Base-by-base conservation (phyloP, 768 basidiomycete genomes). In the Podaxis sp. region DNA sequence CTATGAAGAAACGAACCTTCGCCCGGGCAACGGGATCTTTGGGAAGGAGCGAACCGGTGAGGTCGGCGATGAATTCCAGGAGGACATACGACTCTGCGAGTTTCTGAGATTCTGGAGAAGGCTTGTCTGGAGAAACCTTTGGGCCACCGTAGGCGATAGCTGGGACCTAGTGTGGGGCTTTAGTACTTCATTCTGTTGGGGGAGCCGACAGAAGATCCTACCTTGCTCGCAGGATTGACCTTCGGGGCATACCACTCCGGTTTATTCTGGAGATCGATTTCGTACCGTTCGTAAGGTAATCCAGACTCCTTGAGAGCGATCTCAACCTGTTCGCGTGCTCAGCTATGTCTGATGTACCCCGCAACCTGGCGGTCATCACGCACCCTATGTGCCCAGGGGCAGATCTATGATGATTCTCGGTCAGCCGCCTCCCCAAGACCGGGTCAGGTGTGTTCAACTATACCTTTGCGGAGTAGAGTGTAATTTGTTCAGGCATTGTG, bases 151-250 rank as follows among this genome's bases (percentile, higher is more conserved):
- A 88, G 0, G 84, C 74, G 40, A 89, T 74, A 0, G 86, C 84
- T 22, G 87, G 84, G 15, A 87, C 81, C 85, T 84, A 53, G 13
- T 36, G 5, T 55, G 62, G 15, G 33, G 0, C 38, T 13, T n/a
- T 49, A 30, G 36, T 10, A 12, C 10, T 11, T 26, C 50, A 11
- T 33, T 5, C 56, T 33, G 33, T 33, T 33, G 5, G 17, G 17
- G 11, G 10, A 52, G 28, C 24, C 37, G 13, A 17, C n/a, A 10
- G 13, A 28, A 38, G 41, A n/a, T 26, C 69, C 15, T 67, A 86
- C 88, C 81, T 88, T 89, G 75, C 83, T 82, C 0, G 82, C 86
- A 1, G 84, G 84, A 73, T 90, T 90, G 41, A 90, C 82, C 63
- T 84, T 80, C 0, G 82, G 79, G 0, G 82, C 82, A 68, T 87